phyloP scores from a whole-genome alignment of 1,284 basidiomycete genomes.

The Malassezia yamatoensis region DNA sequence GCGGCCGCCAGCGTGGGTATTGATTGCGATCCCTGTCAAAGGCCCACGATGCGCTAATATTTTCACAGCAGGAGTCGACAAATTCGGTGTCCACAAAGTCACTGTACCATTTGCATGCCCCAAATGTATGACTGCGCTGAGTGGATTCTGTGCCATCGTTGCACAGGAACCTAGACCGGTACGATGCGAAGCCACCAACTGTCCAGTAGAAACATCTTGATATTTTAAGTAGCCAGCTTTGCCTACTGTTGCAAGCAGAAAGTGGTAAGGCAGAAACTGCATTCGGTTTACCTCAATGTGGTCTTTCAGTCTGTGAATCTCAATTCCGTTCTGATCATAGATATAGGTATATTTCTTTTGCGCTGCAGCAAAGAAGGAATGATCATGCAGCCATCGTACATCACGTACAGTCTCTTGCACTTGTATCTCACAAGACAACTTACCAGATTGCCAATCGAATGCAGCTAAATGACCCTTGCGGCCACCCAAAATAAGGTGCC shows the following conservation, averaged over 20 bases:
- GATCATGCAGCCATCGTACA: constrained; percentile 86
- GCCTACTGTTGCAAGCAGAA: constrained; percentile 76
- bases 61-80: constrained; percentile 79
- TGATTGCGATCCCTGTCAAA: constrained; percentile 68
- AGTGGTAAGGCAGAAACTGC: constrained; percentile 92
- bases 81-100: constrained; percentile 90
- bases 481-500: constrained; percentile 57
- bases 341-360: constrained; percentile 95
- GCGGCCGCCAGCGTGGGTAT: constrained; percentile 62
- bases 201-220: constrained; percentile 89
- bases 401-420: constrained; percentile 79
- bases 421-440: constrained; percentile 76
- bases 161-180: constrained; percentile 60
- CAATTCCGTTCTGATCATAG: constrained; percentile 81
- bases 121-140: constrained; percentile 84
- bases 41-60: constrained; percentile 84
- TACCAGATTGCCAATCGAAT: constrained; percentile 86
- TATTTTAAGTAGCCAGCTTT: constrained; percentile 85
- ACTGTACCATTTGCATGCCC: constrained; percentile 71
- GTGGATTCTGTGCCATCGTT: constrained; percentile 76
- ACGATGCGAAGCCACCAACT: constrained; percentile 75
- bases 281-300: constrained; percentile 84
- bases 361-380: constrained; percentile 84
- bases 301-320: constrained; percentile 62
- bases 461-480: constrained; percentile 79